These are phyloP conservation scores for Fusarium domesticum DNA, from an alignment of 2,329 filamentous ascomycete genomes.

Conservation along the genomic window DNA sequence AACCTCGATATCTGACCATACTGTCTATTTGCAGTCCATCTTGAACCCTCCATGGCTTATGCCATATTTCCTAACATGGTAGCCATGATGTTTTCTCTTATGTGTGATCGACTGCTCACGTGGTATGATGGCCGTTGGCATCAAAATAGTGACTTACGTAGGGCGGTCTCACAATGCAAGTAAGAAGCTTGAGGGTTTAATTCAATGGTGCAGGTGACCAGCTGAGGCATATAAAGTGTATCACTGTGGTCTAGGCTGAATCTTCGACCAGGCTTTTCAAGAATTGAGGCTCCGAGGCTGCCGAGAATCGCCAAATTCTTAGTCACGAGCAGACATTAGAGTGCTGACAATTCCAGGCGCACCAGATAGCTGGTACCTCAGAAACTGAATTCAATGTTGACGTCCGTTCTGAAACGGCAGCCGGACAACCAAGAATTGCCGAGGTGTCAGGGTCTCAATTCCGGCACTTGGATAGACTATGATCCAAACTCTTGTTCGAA, in stretches of 20 bases:
- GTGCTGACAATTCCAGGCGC: background rate
- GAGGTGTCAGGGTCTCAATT: background rate
- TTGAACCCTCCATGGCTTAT: no score
- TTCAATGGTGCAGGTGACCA: background rate
- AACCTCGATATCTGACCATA: no score
- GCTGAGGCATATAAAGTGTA: background rate
- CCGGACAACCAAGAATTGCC: background rate
- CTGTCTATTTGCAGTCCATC: no score
- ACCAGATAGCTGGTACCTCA: background rate
- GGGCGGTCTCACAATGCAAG: no score
- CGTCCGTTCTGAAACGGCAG: background rate
- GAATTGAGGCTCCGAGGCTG: background rate
- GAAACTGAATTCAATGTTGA: background rate
- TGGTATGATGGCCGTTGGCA: no score
- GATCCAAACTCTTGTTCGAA: background rate
- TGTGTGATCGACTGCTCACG: no score
- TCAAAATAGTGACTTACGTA: no score
- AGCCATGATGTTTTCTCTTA: no score
- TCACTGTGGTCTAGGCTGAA: background rate
- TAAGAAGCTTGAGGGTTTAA: background rate
- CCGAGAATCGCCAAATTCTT: background rate
- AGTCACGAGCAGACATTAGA: background rate
- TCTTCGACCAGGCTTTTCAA: background rate
- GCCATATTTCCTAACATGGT: no score
- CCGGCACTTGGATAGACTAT: background rate